These are phyloP conservation scores for Arthrobotrys sphaeroides DNA, from an alignment of 2,329 filamentous ascomycete species.

Conservation along the genomic window DNA sequence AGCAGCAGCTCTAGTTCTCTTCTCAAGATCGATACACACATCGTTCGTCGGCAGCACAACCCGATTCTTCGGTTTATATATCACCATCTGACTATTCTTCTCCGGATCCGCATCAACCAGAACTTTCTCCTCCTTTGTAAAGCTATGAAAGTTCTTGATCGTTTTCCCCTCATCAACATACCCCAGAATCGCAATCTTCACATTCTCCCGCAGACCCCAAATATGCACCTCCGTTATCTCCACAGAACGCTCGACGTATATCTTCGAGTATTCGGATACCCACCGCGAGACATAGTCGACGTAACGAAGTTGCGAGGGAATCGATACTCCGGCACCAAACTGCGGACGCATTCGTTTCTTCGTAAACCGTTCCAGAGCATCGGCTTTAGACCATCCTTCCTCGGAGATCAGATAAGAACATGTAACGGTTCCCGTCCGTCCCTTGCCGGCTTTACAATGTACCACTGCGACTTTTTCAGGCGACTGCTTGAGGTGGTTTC, in stretches of 20 bases:
- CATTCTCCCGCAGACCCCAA: constrained; percentile 86
- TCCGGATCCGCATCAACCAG: constrained; percentile 68
- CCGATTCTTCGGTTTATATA: constrained; percentile 76
- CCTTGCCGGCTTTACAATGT: constrained; percentile 97
- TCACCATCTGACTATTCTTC: constrained; percentile 69
- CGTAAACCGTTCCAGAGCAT: constrained; percentile 76
- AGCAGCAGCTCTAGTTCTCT: constrained; percentile 80
- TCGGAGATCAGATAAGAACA: constrained; percentile 92
- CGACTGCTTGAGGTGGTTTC: constrained; percentile 77
- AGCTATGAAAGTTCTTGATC: constrained; percentile 85
- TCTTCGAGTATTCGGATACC: constrained; percentile 69
- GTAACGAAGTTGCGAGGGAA: constrained; percentile 90
- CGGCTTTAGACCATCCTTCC: constrained; percentile 74
- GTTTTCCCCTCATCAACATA: constrained; percentile 84
- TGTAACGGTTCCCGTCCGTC: constrained; percentile 84
- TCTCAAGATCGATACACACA: constrained; percentile 88
- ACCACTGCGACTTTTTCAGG: constrained; percentile 80
- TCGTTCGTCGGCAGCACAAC: constrained; percentile 82
- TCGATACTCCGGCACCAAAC: constrained; percentile 89
- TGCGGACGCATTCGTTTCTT: constrained; percentile 85
- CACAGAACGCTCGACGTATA: constrained; percentile 81
- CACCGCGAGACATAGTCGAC: constrained; percentile 79
- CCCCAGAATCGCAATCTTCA: constrained; percentile 85
- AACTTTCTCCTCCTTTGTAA: constrained; percentile 75
- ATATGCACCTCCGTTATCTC: constrained; percentile 89